Evolutionary conservation across 331 rosid species (phyloP), one percentile per base, ranked within the genome.

Genomic region (Acacia pycnantha): DNA sequence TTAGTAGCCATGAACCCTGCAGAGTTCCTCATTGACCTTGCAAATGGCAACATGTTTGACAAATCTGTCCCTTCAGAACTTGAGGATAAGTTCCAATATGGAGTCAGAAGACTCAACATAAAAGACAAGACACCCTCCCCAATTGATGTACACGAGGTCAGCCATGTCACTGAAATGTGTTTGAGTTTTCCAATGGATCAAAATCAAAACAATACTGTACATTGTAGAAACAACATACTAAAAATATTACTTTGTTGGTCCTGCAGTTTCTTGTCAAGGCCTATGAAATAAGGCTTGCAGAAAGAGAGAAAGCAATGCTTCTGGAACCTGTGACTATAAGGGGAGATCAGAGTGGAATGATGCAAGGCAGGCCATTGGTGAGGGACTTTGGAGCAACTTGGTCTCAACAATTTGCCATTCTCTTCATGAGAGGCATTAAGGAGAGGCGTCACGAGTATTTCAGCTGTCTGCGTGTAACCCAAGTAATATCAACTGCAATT

Each of bases 51-150:
- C 59, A 71, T 71, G 59, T 44, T 12, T 22, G 76, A 71, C 58
- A 71, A 71, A 71, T 71, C 76, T 71, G 24, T 71, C 58, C 76
- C 76, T 14, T 46, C 76, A 71, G 40, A 71, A 71, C 76, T 71
- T 71, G 58, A 71, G 40, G 58, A 71, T 71, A 26, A 71, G 21
- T 44, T 46, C 58, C 76, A 26, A 0, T 24, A 26, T 14, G 58
- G 18, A 44, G 46, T 24, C 2, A 70, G 8, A 44, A 71, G 15
- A 44, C 22, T 22, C 4, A 16, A 26, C 58, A 6, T 31, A 22
- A 46, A 71, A 71, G 14, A 44, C 51, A 15, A 8, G 0, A 46
- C 22, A 26, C 59, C 54, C 59, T 71, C 76, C 22, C 24, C 58
- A 22, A 22, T 71, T 46, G 76, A 46, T 44, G 76, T 71, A 29